A percentile compares a stretch with the other conserved stretches of the same genome.
These are phyloP conservation scores for Phytophthora fragariaefolia DNA, from an alignment of 352 stramenopile species.

Conservation along the genomic window DNA sequence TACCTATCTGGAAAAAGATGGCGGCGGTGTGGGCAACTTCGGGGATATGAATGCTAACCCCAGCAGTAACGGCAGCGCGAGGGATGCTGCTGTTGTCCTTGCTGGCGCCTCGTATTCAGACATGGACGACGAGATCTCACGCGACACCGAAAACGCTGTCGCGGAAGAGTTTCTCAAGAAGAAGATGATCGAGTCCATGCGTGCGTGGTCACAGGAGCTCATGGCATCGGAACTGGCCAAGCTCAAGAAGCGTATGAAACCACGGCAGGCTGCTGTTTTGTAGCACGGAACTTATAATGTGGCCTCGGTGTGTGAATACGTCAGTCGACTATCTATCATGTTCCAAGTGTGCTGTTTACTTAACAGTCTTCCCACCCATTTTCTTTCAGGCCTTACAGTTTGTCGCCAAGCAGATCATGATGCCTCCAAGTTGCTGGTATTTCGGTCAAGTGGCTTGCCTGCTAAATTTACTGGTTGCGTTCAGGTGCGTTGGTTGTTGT, in stretches of 20 bases:
- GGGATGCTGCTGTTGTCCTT: constrained; percentile 26
- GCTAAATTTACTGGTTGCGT: constrained; percentile 28
- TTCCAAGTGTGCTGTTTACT: no score
- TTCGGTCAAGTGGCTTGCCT: not conserved
- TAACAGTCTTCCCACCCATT: not conserved
- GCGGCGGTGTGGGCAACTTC: constrained; percentile 34
- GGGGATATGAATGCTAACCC: constrained; percentile 20
- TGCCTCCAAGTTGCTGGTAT: not conserved
- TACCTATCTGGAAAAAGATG: constrained; percentile 71
- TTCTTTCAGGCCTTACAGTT: not conserved
- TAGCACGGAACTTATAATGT: constrained; percentile 25
- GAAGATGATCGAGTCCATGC: constrained; percentile 79
- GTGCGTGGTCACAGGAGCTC: constrained; percentile 74
- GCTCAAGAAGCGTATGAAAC: constrained; percentile 78
- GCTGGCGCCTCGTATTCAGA: constrained; percentile 42
- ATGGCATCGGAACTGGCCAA: constrained; percentile 69
- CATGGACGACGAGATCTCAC: constrained; percentile 35
- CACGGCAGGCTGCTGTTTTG: constrained; percentile 58
- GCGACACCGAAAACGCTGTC: constrained; percentile 44
- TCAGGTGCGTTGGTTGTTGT: not conserved
- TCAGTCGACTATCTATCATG: constrained; percentile 6
- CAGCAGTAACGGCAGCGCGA: constrained; percentile 23
- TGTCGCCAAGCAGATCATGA: not conserved
- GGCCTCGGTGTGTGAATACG: not conserved
- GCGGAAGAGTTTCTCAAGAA: constrained; percentile 74